A percentile compares a stretch with the other conserved stretches of the same genome.
Conservation (phyloP, 257 asterid species). For the Parsonsia alboflavescens region DNA sequence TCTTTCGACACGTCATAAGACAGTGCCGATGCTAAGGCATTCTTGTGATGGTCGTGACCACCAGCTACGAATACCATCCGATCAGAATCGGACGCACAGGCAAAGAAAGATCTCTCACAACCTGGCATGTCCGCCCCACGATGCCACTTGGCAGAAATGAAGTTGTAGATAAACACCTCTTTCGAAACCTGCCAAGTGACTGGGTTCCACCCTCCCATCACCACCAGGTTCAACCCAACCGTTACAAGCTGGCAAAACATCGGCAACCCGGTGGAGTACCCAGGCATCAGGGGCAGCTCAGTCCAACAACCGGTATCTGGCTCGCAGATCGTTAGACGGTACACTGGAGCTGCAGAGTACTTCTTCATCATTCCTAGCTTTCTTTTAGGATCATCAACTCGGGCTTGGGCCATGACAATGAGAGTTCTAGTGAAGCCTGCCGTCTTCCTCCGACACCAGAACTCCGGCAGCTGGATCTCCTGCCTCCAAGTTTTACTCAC, state of each 20-base stretch:
- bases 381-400: slow-evolving; percentile 25
- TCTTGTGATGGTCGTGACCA: slow-evolving; percentile 66
- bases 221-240: slow-evolving; percentile 53
- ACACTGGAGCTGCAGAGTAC: slow-evolving; percentile 30
- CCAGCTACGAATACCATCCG: slow-evolving; percentile 64
- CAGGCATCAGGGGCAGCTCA: slow-evolving; percentile 50
- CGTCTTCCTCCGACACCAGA: slow-evolving; percentile 42
- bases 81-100: slow-evolving; percentile 50
- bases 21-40: slow-evolving; percentile 58
- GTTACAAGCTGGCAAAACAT: slow-evolving; percentile 59
- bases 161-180: slow-evolving; percentile 39
- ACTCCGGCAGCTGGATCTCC: slow-evolving; percentile 44
- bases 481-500: slow-evolving; percentile 55
- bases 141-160: slow-evolving; percentile 55
- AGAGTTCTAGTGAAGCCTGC: slow-evolving; percentile 33
- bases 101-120: slow-evolving; percentile 51
- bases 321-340: slow-evolving; percentile 51
- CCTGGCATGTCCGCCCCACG: slow-evolving; percentile 73
- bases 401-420: slow-evolving; percentile 41
- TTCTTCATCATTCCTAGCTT: slow-evolving; percentile 14
- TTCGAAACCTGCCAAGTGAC: slow-evolving; percentile 45
- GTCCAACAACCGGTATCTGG: slow-evolving; percentile 63
- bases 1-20: slow-evolving; percentile 50
- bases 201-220: slow-evolving; percentile 71
- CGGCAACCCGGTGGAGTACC: slow-evolving; percentile 47